phyloP scores from a whole-genome alignment of 2,329 filamentous ascomycete species.

The Colletotrichum sojae region DNA sequence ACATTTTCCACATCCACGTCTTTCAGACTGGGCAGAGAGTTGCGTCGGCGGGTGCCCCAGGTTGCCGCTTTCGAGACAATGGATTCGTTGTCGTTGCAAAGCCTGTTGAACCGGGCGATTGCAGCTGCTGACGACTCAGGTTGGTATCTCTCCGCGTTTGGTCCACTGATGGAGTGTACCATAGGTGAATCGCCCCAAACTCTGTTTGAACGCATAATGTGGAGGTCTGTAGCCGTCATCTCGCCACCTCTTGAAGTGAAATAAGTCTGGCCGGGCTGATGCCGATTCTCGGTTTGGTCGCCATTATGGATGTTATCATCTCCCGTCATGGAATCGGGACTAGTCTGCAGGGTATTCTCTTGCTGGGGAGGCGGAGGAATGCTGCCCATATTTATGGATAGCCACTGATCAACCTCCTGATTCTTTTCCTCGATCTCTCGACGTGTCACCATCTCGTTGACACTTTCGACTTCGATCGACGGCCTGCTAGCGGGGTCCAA shows the following conservation, averaged over 20 bases:
- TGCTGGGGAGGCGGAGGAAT: slow-evolving; percentile 26
- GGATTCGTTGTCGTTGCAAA: slow-evolving; percentile 70
- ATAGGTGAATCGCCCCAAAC: slow-evolving; percentile 66
- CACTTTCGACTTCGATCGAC: slow-evolving; percentile 59
- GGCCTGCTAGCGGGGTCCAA: slow-evolving; percentile 63
- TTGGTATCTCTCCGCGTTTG: slow-evolving; percentile 54
- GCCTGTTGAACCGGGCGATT: slow-evolving; percentile 66
- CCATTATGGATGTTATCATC: slow-evolving; percentile 61
- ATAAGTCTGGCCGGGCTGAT: slow-evolving; percentile 65
- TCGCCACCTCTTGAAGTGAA: slow-evolving; percentile 58
- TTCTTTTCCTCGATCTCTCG: slow-evolving; percentile 63
- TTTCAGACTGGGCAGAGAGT: slow-evolving; percentile 68
- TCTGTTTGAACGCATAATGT: slow-evolving; percentile 63
- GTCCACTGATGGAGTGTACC: slow-evolving; percentile 59
- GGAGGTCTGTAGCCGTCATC: slow-evolving; percentile 62
- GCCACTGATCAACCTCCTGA: slow-evolving; percentile 65
- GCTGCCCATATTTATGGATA: slow-evolving; percentile 51
- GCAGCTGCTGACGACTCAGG: slow-evolving; percentile 67
- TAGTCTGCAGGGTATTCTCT: slow-evolving; percentile 16
- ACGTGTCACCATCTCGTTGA: slow-evolving; percentile 62
- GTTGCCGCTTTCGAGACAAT: slow-evolving; percentile 76
- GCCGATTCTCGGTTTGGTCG: slow-evolving; percentile 64
- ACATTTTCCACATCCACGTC: slow-evolving; percentile 71
- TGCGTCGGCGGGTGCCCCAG: slow-evolving; percentile 77
- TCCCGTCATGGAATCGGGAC: slow-evolving; percentile 33